A percentile compares a stretch with the other conserved stretches of the same genome.
Conservation (phyloP, 2,329 filamentous ascomycete species). For the Biscogniauxia mediterranea region DNA sequence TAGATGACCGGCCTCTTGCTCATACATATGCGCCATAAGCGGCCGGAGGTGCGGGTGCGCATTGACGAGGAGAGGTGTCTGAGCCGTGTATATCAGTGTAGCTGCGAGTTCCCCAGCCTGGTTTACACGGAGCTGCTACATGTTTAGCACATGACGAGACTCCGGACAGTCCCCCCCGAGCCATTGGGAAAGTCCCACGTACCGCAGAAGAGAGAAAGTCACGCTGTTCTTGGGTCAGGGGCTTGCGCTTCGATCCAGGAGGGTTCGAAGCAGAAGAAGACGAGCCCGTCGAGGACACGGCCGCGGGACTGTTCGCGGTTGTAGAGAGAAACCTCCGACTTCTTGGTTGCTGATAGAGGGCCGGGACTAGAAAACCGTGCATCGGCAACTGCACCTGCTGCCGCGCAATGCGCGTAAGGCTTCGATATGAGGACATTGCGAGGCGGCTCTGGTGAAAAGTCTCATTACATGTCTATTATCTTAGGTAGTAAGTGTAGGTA, state of each 20-base stretch:
- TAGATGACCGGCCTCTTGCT: constrained; percentile 89
- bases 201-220: constrained; percentile 74
- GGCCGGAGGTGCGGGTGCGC: constrained; percentile 84
- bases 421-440: constrained; percentile 24
- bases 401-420: constrained; percentile 23
- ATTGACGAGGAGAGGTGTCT: constrained; percentile 76
- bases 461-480: neutral
- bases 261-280: constrained; percentile 29
- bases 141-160: constrained; percentile 6
- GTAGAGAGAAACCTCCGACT: constrained; percentile 25
- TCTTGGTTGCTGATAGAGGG: constrained; percentile 27
- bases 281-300: constrained; percentile 23
- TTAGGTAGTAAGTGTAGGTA: neutral
- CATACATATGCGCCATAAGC: constrained; percentile 97
- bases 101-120: constrained; percentile 97
- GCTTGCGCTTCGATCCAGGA: constrained; percentile 46
- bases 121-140: constrained; percentile 77
- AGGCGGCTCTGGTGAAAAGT: neutral
- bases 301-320: constrained; percentile 17
- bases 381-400: constrained; percentile 23
- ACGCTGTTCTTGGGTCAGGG: constrained; percentile 67
- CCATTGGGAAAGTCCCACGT: constrained; percentile 28
- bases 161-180: no score
- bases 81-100: constrained; percentile 87
- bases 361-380: constrained; percentile 40